A percentile compares a stretch with the other conserved stretches of the same genome.
phyloP scores from a whole-genome alignment of 768 basidiomycete species.

The Cystobasidium tubakii region DNA sequence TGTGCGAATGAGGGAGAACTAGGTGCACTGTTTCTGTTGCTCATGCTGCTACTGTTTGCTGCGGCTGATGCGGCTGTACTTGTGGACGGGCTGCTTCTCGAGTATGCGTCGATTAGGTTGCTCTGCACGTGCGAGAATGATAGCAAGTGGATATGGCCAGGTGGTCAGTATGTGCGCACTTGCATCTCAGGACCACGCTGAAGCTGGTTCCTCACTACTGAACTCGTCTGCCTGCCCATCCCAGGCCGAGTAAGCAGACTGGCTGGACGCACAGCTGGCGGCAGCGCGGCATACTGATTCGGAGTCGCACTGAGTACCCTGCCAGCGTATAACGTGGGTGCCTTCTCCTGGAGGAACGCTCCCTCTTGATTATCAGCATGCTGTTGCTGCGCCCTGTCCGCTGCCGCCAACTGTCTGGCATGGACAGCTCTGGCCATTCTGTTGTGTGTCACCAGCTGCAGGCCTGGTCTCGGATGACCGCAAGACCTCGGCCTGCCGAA shows the following conservation, averaged over 20 bases:
- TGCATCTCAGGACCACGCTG: too few relatives aligned
- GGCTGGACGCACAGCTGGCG: background rate
- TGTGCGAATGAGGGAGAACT: background rate
- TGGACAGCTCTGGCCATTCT: background rate
- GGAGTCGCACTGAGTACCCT: background rate
- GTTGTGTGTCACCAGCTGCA: background rate
- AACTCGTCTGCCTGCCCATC: background rate
- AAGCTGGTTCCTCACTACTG: background rate
- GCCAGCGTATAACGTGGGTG: background rate
- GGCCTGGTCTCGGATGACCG: too few relatives aligned
- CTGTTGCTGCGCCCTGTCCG: background rate
- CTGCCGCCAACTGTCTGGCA: background rate
- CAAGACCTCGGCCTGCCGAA: too few relatives aligned
- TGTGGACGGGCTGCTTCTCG: background rate
- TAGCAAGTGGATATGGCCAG: background rate
- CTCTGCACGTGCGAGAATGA: conserved; percentile 2
- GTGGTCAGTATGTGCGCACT: background rate
- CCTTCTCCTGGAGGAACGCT: background rate
- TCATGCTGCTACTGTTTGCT: background rate
- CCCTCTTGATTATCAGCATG: background rate
- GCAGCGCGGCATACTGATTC: background rate
- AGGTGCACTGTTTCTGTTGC: background rate
- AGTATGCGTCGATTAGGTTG: background rate
- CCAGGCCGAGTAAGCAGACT: background rate
- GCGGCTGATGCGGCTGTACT: background rate